Base-by-base conservation (phyloP, 1,139 yeast genomes). In the Candida sp. region DNA sequence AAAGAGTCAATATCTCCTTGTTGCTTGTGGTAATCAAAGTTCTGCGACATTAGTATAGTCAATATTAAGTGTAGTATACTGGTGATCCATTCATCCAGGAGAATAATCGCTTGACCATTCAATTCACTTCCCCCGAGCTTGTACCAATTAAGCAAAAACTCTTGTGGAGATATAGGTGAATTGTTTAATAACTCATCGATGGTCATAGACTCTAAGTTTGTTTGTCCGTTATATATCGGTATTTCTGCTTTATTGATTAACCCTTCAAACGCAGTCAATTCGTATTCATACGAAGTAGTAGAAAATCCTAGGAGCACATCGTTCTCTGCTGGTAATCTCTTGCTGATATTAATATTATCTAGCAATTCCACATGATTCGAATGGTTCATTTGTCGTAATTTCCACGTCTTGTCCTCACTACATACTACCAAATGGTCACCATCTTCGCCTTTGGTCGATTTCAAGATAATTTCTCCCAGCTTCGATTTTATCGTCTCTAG, bases 321-420 rank as follows among this genome's bases (percentile, higher is more conserved):
- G 19, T 9, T 32, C 35, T 43, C 35, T 27, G 38, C 45, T 22
- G 33, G 22, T 9, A 8, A 5, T 25, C 19, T 22, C 19, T 41
- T 37, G 42, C 57, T 60, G 32, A 54, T 43, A n/a, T 53, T 51
- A 54, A 57, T 48, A 40, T 68, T 63, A 30, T 70, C 65, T 60
- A 81, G 63, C 30, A 90, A 53, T 52, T 89, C 61, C 9, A 87
- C 82, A 1, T 95, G 78, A 60, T 91, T 90, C 7, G 97, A 87
- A 61, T 91, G 97, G 58, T 88, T 87, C 72, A 87, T 84, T 54
- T 86, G 91, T 39, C 91, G 74, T 21, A 90, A 57, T 43, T 71
- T 71, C 77, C 81, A 89, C 0, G 96, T 85, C 43, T 70, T 62
- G 35, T 66, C 52, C 6, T 64, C 55, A 1, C 95, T 78, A 47